Conservation (phyloP, 1,284 basidiomycete genomes). For the Golubevia pallescens region DNA sequence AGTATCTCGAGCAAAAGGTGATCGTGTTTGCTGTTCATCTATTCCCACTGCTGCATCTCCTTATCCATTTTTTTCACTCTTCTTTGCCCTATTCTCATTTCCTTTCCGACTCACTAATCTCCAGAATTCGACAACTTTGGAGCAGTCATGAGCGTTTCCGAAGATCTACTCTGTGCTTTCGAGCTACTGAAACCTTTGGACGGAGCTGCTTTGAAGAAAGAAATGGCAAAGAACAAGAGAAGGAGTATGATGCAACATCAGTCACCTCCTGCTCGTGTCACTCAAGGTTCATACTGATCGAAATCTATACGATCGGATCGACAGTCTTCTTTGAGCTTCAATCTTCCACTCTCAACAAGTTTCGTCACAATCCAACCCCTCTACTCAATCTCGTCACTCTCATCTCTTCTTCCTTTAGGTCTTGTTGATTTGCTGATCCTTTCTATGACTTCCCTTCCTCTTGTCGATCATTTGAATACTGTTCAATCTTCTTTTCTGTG, state of each 20-base stretch:
- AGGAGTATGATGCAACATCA: conserved; percentile 70
- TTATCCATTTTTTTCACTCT: conserved; percentile 9
- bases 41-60: conserved; percentile 9
- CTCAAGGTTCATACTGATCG: not conserved
- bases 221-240: conserved; percentile 98
- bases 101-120: conserved; percentile 7
- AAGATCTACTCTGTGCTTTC: conserved; percentile 95
- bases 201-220: conserved; percentile 91
- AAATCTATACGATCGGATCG: too few species aligned
- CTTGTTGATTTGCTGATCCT: too few species aligned
- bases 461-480: too few species aligned
- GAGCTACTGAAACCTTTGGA: conserved; percentile 96
- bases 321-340: too few species aligned
- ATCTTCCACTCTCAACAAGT: too few species aligned
- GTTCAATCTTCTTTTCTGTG: too few species aligned
- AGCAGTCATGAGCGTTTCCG: conserved; percentile 80
- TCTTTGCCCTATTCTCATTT: conserved; percentile 18
- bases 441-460: too few species aligned
- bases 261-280: not conserved
- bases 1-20: conserved; percentile 66
- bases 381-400: too few species aligned
- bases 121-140: conserved; percentile 97
- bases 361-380: too few species aligned
- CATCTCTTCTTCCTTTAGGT: too few species aligned
- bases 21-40: conserved; percentile 5